Percentiles rank a stretch among this genome's conserved stretches.
These are phyloP conservation scores for Physcia stellaris DNA, from an alignment of 495 filamentous ascomycete genomes.

Conservation along the genomic window DNA sequence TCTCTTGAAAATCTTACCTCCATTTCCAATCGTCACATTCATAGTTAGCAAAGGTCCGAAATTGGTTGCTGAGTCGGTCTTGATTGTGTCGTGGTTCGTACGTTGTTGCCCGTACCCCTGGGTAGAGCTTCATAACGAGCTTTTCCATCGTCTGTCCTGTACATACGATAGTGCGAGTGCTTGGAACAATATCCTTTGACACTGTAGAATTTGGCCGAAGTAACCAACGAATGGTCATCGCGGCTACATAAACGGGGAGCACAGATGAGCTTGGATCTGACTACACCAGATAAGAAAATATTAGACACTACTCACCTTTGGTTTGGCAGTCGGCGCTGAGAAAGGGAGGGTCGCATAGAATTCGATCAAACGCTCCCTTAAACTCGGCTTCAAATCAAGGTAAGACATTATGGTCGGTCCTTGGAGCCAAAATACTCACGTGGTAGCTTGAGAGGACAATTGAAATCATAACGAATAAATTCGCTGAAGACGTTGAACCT, in stretches of 20 bases:
- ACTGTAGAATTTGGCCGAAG: constrained; percentile 26
- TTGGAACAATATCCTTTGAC: constrained; percentile 9
- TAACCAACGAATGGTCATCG: constrained; percentile 60
- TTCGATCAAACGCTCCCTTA: constrained; percentile 48
- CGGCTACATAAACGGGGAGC: no score
- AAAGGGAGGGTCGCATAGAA: constrained; percentile 69
- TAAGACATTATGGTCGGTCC: constrained; percentile 3
- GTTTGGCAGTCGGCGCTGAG: constrained; percentile 69
- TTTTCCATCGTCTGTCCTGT: constrained; percentile 57
- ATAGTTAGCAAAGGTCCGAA: constrained; percentile 64
- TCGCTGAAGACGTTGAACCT: constrained; percentile 58
- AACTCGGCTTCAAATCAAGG: constrained; percentile 26
- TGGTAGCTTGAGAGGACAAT: constrained; percentile 48
- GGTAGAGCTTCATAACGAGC: constrained; percentile 16
- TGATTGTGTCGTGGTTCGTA: constrained; percentile 47
- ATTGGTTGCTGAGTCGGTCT: constrained; percentile 58
- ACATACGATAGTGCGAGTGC: constrained; percentile 44
- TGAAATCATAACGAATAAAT: constrained; percentile 61
- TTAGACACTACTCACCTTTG: constrained; percentile 34
- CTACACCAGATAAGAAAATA: no score
- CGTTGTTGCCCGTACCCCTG: constrained; percentile 12
- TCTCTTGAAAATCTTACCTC: no score
- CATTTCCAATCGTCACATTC: constrained; percentile 42
- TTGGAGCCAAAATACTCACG: constrained; percentile 19
- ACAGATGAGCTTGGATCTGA: no score